Evolutionary conservation across 352 stramenopile species (phyloP), one percentile per base, ranked within the genome.

Genomic region (Phytophthora melonis): DNA sequence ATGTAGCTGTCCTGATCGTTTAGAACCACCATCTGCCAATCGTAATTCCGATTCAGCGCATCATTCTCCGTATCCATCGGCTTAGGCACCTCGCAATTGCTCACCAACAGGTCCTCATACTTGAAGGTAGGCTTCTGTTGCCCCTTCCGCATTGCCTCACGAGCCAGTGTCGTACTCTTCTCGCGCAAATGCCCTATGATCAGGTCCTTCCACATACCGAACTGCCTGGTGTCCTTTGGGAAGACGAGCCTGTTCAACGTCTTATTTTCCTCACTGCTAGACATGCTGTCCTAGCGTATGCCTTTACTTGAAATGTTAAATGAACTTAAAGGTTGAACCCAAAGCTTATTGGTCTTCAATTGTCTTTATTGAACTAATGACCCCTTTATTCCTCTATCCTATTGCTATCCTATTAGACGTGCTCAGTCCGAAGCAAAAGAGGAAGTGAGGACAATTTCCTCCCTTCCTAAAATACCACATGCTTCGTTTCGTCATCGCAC

Each of bases 1-100:
- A 72, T 58, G 36, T 63, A 63, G 5, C 16, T 49, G 21, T 53
- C 45, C 11, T 71, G 21, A 1, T 66, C 18, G 7, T 54, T n/a
- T 3, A 60, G 3, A 4, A 70, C 53, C 2, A 45, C 55, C 32
- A 34, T 5, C 21, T 70, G 41, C 13, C 50, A 54, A 23, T 36
- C 13, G 21, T 54, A 41, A 1, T 13, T 25, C 3, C 16, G 5
- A 18, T 55, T 64, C 6, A 23, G 18, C 18, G 2, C 45, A 3
- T 23, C 36, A 43, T 18, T 16, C 36, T 43, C 36, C 11, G 36
- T 18, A 43, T 43, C 36, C 36, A 43, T 43, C 36, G 36, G 36
- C 13, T 16, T 13, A 18, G 36, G 36, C 11, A 43, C 36, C 36
- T 43, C 13, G 36, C 36, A 43, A 43, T 11, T 18, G 13, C 11